A percentile compares a stretch with the other conserved stretches of the same genome.
Evolutionary conservation across 1,284 basidiomycete genomes (phyloP).

Genomic region (Ustilago bromivora): DNA sequence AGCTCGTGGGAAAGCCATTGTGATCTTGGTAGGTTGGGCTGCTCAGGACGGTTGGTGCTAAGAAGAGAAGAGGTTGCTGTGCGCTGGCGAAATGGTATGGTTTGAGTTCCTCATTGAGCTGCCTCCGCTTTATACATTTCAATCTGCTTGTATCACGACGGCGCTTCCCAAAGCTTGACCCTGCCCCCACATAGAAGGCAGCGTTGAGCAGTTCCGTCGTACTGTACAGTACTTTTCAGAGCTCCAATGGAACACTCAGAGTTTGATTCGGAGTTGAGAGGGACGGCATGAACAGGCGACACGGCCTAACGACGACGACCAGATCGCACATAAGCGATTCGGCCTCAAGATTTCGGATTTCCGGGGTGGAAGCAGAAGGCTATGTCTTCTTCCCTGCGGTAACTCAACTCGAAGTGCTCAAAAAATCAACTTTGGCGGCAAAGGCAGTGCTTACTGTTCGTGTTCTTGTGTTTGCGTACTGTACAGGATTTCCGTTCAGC

Average conservation of each 20-base stretch:
- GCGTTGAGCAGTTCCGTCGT: neutral
- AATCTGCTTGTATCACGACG: neutral
- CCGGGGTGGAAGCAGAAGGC: too few relatives aligned
- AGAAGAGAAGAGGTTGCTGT: neutral
- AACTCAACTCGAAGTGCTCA: too few relatives aligned
- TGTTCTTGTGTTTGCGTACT: neutral
- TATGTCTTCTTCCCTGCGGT: too few relatives aligned
- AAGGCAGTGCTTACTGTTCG: too few relatives aligned
- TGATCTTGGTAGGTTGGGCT: neutral
- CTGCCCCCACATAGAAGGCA: neutral
- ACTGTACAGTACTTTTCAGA: neutral
- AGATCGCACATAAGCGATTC: too few relatives aligned
- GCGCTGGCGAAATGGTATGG: neutral
- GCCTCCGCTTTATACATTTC: neutral
- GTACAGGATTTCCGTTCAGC: neutral
- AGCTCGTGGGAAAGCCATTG: slow-evolving; percentile 18
- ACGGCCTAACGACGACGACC: neutral
- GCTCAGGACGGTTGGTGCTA: neutral
- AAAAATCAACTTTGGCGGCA: too few relatives aligned
- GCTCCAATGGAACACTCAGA: neutral
- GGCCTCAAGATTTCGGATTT: too few relatives aligned
- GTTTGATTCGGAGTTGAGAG: neutral
- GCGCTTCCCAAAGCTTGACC: neutral
- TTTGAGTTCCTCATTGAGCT: neutral
- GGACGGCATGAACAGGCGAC: slow-evolving; percentile 5